Conservation (phyloP, 352 stramenopile genomes). For the Pythium phragmiticola region DNA sequence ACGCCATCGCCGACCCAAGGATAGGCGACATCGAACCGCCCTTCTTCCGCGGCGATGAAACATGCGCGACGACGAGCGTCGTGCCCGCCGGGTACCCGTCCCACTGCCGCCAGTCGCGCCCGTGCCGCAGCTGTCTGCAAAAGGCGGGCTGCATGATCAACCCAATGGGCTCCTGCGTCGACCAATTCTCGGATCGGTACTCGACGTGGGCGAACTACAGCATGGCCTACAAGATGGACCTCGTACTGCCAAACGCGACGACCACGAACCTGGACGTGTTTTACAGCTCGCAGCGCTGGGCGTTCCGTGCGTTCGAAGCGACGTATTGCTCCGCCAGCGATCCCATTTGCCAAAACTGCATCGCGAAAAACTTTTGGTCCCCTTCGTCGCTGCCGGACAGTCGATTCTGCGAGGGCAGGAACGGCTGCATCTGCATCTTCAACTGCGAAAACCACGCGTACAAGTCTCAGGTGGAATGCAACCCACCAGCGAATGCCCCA, state of each 20-base stretch:
- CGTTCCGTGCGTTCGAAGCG: conserved; percentile 14
- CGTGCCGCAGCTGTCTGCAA: conserved; percentile 22
- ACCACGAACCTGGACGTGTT: neutral
- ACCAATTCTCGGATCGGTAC: neutral
- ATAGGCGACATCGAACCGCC: conserved; percentile 1
- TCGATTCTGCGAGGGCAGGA: conserved; percentile 19
- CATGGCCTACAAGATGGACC: neutral
- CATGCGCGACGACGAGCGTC: conserved; percentile 8
- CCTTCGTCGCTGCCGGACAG: conserved; percentile 11
- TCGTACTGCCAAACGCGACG: conserved; percentile 16
- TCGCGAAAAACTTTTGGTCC: conserved; percentile 16
- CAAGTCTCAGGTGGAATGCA: neutral
- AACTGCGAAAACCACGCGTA: conserved; percentile 15
- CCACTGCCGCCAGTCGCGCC: conserved; percentile 12
- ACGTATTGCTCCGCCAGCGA: conserved; percentile 21
- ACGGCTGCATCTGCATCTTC: conserved; percentile 22
- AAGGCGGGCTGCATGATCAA: conserved; percentile 23
- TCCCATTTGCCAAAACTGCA: conserved; percentile 15
- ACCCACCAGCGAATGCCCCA: neutral
- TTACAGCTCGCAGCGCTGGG: conserved; percentile 2
- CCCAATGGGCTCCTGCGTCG: conserved; percentile 14
- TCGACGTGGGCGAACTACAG: conserved; percentile 11
- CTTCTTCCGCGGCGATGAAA: conserved; percentile 11
- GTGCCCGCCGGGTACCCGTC: conserved; percentile 1
- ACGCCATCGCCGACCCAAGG: neutral